Conservation (phyloP, 2,329 filamentous ascomycete species). For the Apiospora saccharicola region DNA sequence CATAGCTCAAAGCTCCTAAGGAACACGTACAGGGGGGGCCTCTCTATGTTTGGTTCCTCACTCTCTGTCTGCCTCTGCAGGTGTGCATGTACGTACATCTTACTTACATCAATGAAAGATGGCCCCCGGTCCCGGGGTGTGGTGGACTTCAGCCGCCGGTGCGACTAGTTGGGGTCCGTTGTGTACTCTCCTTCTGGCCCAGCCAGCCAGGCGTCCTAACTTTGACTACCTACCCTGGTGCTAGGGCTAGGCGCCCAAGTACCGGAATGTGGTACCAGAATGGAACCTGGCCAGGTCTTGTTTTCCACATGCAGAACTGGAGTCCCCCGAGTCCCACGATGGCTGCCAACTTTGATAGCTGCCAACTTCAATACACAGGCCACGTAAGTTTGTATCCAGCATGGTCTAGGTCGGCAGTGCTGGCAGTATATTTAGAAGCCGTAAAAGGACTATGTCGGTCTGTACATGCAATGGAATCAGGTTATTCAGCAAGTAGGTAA, state of each 20-base stretch:
- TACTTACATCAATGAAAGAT: background rate
- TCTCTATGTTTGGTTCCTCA: background rate
- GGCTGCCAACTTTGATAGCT: background rate
- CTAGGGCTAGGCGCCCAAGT: constrained; percentile 19
- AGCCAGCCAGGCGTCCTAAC: constrained; percentile 15
- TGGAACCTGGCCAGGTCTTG: constrained; percentile 8
- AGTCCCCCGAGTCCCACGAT: constrained; percentile 5
- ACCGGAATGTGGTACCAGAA: constrained; percentile 3
- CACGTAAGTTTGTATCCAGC: constrained; percentile 7
- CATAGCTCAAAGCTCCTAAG: background rate
- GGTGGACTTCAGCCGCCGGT: constrained; percentile 12
- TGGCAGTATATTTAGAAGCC: background rate
- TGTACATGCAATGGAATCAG: background rate
- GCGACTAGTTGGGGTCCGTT: background rate
- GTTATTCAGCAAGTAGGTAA: constrained; percentile 5
- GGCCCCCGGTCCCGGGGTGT: constrained; percentile 14
- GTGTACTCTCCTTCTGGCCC: background rate
- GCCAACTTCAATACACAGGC: constrained; percentile 7
- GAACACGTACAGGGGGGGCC: constrained; percentile 8
- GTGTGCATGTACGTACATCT: no score
- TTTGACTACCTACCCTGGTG: background rate
- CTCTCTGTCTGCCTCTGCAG: background rate
- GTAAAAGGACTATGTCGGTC: background rate
- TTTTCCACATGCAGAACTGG: constrained; percentile 12
- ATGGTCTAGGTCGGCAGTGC: background rate